Percentiles rank a stretch among this genome's conserved stretches.
phyloP scores from a whole-genome alignment of 768 basidiomycete genomes.

The Tremella fuciformis region DNA sequence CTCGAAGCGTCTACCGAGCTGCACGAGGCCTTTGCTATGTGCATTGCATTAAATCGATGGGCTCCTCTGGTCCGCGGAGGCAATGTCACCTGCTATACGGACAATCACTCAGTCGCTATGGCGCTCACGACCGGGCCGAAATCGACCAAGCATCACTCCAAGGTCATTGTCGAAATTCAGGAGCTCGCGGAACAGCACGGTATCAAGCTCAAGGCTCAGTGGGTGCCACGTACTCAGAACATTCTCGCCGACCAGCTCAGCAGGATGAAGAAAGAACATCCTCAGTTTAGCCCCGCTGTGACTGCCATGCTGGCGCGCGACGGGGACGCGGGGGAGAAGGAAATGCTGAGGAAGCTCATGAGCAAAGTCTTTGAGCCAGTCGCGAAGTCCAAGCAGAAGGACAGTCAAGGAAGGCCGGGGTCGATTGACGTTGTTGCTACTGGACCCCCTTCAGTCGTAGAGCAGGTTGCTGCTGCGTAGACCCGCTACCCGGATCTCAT shows the following conservation, averaged over 20 bases:
- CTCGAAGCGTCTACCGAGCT: constrained; percentile 5
- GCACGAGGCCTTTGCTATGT: constrained; percentile 1
- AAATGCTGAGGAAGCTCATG: not conserved
- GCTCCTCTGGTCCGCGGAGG: not conserved
- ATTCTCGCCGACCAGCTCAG: constrained; percentile 4
- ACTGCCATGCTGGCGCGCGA: too few species aligned
- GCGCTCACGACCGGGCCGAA: not conserved
- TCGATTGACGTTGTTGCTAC: constrained; percentile 18
- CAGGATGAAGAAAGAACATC: not conserved
- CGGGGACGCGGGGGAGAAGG: constrained; percentile 1
- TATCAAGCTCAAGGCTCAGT: not conserved
- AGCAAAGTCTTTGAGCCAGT: not conserved
- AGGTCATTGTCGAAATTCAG: not conserved
- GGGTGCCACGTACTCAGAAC: constrained; percentile 3
- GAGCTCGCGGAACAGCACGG: not conserved
- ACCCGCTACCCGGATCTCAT: too few species aligned
- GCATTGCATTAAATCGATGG: not conserved
- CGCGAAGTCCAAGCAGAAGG: not conserved
- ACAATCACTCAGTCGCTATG: not conserved
- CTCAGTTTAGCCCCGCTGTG: too few species aligned
- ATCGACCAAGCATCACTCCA: too few species aligned
- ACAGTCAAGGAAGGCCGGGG: not conserved
- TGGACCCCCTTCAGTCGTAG: constrained; percentile 21
- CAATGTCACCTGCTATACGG: not conserved
- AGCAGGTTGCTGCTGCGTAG: too few species aligned